Conservation (phyloP, 768 basidiomycete species). For the Pulveroboletus sp. region DNA sequence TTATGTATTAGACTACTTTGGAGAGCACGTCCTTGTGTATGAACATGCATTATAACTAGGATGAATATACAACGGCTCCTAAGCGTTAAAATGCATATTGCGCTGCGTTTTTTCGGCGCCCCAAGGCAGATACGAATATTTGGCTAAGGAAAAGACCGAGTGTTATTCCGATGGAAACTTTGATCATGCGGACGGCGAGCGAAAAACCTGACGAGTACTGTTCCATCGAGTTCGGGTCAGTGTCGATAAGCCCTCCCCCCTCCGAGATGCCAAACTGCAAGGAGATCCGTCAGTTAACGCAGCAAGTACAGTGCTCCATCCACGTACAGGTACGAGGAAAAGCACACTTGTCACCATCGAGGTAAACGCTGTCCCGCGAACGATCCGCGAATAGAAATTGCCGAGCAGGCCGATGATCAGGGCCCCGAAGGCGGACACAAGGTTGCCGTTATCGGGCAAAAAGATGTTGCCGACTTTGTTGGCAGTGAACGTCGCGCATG, state of each 20-base stretch:
- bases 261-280: slow-evolving; percentile 69
- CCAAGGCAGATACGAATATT: slow-evolving; percentile 70
- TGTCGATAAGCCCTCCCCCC: slow-evolving; percentile 61
- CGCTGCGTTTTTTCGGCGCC: slow-evolving; percentile 65
- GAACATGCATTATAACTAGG: not conserved
- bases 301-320: not conserved
- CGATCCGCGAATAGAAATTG: slow-evolving; percentile 73
- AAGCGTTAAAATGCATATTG: slow-evolving; percentile 67
- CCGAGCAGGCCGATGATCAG: slow-evolving; percentile 76
- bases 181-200: slow-evolving; percentile 77
- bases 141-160: slow-evolving; percentile 82
- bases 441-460: slow-evolving; percentile 64
- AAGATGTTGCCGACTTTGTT: slow-evolving; percentile 59
- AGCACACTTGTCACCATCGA: slow-evolving; percentile 93
- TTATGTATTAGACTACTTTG: slow-evolving; percentile 25
- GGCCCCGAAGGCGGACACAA: slow-evolving; percentile 76
- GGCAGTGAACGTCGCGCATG: slow-evolving; percentile 69
- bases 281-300: slow-evolving; percentile 17
- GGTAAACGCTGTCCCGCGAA: slow-evolving; percentile 80
- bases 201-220: slow-evolving; percentile 76
- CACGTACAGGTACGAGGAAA: slow-evolving; percentile 79
- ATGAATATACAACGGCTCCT: too few relatives aligned
- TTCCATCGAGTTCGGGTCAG: slow-evolving; percentile 45
- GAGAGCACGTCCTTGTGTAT: not conserved
- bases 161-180: slow-evolving; percentile 81